Percentiles rank a stretch among this genome's conserved stretches.
Evolutionary conservation across 1,284 basidiomycete genomes (phyloP).

Genomic region (Naganishia liquefaciens): DNA sequence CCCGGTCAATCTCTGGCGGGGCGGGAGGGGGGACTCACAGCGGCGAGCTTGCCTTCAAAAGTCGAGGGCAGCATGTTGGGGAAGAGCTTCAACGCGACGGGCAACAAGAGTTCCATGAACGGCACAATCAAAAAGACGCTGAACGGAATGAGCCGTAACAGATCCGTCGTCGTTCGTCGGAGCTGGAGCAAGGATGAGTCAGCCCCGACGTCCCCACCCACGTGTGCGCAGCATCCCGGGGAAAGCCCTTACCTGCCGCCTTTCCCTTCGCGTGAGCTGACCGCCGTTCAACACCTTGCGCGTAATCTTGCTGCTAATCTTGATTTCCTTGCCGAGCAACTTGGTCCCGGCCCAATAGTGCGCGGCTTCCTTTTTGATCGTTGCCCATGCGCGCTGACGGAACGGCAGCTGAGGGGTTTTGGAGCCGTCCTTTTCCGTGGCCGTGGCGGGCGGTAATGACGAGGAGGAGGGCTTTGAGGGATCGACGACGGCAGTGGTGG

Average conservation of each 20-base stretch:
- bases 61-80: conserved; percentile 98
- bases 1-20: too few relatives aligned
- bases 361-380: conserved; percentile 89
- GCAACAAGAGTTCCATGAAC: conserved; percentile 97
- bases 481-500: conserved; percentile 2
- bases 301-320: conserved; percentile 83
- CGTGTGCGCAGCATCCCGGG: too few relatives aligned
- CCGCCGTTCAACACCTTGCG: conserved; percentile 92
- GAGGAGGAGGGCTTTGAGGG: conserved; percentile 5
- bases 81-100: conserved; percentile 94
- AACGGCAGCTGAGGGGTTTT: conserved; percentile 39
- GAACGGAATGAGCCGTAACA: conserved; percentile 91
- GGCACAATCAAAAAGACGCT: conserved; percentile 93
- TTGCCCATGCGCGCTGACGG: conserved; percentile 66
- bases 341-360: conserved; percentile 99
- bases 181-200: conserved; percentile 59
- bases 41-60: conserved; percentile 95
- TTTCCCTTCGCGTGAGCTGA: conserved; percentile 84
- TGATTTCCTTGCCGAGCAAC: conserved; percentile 89
- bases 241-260: conserved; percentile 69
- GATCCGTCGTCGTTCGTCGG: conserved; percentile 87
- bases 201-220: too few relatives aligned
- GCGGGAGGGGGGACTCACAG: conserved; percentile 61
- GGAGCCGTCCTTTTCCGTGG: background rate
- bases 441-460: background rate